Percentiles rank a stretch among this genome's conserved stretches.
Conservation (phyloP, 2,329 filamentous ascomycete genomes). For the Setomelanomma holmii region DNA sequence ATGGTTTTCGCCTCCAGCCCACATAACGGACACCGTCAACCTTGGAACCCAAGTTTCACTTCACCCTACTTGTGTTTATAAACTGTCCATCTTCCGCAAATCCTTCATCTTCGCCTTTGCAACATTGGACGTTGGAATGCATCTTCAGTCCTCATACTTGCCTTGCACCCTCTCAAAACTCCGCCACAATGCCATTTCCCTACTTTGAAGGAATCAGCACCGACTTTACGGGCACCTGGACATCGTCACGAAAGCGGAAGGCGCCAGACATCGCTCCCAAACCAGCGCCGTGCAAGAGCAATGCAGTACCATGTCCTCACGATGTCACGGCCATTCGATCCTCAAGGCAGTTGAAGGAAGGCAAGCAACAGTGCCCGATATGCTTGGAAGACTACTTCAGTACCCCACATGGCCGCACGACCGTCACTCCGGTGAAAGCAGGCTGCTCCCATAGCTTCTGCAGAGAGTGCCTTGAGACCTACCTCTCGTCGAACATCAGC, state of each 20-base stretch:
- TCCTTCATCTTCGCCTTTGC: not conserved
- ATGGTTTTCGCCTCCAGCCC: no score
- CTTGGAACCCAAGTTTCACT: no score
- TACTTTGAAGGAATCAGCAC: constrained; percentile 14
- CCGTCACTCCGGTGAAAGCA: constrained; percentile 17
- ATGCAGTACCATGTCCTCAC: constrained; percentile 15
- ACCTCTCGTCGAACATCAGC: constrained; percentile 8
- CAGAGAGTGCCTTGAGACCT: constrained; percentile 17
- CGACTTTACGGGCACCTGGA: constrained; percentile 10
- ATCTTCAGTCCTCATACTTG: not conserved
- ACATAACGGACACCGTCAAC: no score
- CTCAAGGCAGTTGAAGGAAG: constrained; percentile 4
- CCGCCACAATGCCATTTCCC: constrained; percentile 12
- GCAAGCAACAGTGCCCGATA: constrained; percentile 14
- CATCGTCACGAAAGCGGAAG: constrained; percentile 9
- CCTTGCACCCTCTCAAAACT: no score
- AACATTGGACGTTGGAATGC: not conserved
- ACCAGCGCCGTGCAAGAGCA: not conserved
- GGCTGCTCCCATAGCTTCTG: constrained; percentile 21
- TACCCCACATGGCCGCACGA: constrained; percentile 4
- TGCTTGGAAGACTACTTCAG: constrained; percentile 20
- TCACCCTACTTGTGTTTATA: no score
- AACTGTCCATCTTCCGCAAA: no score
- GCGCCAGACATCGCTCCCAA: not conserved
- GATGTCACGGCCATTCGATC: constrained; percentile 11